Evolutionary conservation across 352 stramenopile species (phyloP).

Genomic region (Pythium dissotocum): DNA sequence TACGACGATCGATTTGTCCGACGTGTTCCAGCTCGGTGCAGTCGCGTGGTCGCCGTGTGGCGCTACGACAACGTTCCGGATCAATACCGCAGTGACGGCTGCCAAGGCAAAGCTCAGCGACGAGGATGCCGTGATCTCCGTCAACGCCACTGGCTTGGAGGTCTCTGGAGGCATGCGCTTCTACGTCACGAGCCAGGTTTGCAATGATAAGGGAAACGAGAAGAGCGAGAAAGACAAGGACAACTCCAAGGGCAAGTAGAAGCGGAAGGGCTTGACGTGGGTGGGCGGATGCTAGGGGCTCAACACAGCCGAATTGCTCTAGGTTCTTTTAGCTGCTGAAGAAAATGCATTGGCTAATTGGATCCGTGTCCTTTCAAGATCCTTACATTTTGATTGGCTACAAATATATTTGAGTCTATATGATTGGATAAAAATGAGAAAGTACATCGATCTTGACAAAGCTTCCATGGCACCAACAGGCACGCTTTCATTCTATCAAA

Average conservation of each 20-base stretch:
- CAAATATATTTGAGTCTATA: too few relatives aligned
- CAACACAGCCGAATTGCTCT: too few relatives aligned
- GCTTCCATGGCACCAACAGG: not conserved
- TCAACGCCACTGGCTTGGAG: constrained; percentile 23
- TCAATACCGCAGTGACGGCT: constrained; percentile 32
- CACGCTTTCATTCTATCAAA: too few relatives aligned
- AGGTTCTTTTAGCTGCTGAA: too few relatives aligned
- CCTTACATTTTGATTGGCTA: not conserved
- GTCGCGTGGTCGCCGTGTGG: constrained; percentile 32
- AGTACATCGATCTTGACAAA: not conserved
- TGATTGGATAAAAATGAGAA: not conserved
- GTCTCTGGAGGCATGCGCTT: constrained; percentile 29
- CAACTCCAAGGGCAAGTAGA: not conserved
- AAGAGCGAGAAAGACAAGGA: not conserved
- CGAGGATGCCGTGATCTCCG: constrained; percentile 19
- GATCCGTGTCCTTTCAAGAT: not conserved
- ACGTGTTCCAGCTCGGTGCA: constrained; percentile 21
- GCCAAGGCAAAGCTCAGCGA: constrained; percentile 1
- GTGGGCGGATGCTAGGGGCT: too few relatives aligned
- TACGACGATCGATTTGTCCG: constrained; percentile 21
- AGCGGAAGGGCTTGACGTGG: too few relatives aligned
- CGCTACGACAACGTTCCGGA: constrained; percentile 27
- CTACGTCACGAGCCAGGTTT: constrained; percentile 10
- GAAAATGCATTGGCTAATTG: too few relatives aligned
- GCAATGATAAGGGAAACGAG: not conserved